phyloP scores from a whole-genome alignment of 495 filamentous ascomycete species.

The Hyaloscypha bicolor region DNA sequence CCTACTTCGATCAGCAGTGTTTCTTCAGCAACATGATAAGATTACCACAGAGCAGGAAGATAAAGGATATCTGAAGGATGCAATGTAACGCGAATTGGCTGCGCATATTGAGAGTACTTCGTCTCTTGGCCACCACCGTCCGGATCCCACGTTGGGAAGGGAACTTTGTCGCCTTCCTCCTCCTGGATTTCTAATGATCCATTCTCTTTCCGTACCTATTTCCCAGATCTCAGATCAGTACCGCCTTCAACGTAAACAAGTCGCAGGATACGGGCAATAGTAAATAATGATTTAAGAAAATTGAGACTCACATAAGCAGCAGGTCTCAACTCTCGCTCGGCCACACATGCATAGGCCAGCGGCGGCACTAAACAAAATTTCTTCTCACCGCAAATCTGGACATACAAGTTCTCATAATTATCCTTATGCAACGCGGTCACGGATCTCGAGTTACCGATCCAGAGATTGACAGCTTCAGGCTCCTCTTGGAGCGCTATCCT shows the following conservation, averaged over 20 bases:
- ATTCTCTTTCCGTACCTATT: constrained; percentile 14
- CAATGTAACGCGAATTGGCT: constrained; percentile 61
- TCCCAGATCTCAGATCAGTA: background rate
- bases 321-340: constrained; percentile 53
- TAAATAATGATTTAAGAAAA: background rate
- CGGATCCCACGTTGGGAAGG: constrained; percentile 73
- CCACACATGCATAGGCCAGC: constrained; percentile 61
- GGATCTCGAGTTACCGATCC: constrained; percentile 70
- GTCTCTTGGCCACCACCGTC: constrained; percentile 54
- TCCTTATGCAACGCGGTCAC: constrained; percentile 74
- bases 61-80: constrained; percentile 80
- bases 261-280: background rate
- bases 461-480: constrained; percentile 77
- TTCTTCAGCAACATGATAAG: constrained; percentile 3
- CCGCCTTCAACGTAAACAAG: background rate
- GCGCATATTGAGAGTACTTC: constrained; percentile 53
- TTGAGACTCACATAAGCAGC: constrained; percentile 51
- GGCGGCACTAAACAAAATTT: constrained; percentile 72
- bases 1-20: constrained; percentile 32
- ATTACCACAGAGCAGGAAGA: constrained; percentile 70
- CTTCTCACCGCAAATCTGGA: constrained; percentile 68
- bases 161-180: constrained; percentile 44
- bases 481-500: constrained; percentile 59
- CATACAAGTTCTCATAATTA: constrained; percentile 82
- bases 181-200: constrained; percentile 35